These are phyloP conservation scores for Geosmithia putterillii DNA, from an alignment of 2,329 filamentous ascomycete species.

Conservation along the genomic window DNA sequence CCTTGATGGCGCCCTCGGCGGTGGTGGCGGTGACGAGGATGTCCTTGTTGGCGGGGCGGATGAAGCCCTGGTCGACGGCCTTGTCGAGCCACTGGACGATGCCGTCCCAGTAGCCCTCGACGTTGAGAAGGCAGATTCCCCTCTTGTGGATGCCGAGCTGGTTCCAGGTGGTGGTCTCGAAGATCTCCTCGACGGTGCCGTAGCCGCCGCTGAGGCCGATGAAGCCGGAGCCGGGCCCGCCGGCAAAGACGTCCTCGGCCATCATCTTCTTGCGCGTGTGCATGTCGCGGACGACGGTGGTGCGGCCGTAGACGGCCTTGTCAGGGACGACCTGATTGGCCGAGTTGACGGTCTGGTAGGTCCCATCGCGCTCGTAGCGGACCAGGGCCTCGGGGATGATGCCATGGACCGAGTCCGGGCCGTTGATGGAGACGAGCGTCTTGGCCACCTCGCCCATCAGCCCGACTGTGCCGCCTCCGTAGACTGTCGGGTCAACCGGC, in stretches of 20 bases:
- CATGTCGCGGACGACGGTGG: conserved; percentile 89
- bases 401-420: conserved; percentile 75
- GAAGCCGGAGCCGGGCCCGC: conserved; percentile 77
- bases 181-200: conserved; percentile 91
- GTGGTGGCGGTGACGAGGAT: conserved; percentile 70
- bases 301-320: conserved; percentile 59
- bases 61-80: conserved; percentile 65
- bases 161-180: conserved; percentile 88
- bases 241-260: conserved; percentile 74
- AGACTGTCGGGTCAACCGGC: conserved; percentile 40
- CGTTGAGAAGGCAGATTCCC: conserved; percentile 72
- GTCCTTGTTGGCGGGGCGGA: conserved; percentile 53
- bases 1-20: conserved; percentile 59
- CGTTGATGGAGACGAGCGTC: conserved; percentile 71
- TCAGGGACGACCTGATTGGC: conserved; percentile 48
- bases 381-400: conserved; percentile 85
- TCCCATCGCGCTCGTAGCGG: conserved; percentile 58
- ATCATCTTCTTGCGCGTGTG: conserved; percentile 91
- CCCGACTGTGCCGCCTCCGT: conserved; percentile 87
- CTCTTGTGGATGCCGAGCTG: conserved; percentile 83
- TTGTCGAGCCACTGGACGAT: conserved; percentile 70
- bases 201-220: conserved; percentile 82
- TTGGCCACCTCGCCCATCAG: conserved; percentile 92
- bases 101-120: conserved; percentile 87
- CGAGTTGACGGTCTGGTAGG: conserved; percentile 31